A percentile compares a stretch with the other conserved stretches of the same genome.
phyloP scores from a whole-genome alignment of 2,329 filamentous ascomycete species.

The Annulohypoxylon truncatum region DNA sequence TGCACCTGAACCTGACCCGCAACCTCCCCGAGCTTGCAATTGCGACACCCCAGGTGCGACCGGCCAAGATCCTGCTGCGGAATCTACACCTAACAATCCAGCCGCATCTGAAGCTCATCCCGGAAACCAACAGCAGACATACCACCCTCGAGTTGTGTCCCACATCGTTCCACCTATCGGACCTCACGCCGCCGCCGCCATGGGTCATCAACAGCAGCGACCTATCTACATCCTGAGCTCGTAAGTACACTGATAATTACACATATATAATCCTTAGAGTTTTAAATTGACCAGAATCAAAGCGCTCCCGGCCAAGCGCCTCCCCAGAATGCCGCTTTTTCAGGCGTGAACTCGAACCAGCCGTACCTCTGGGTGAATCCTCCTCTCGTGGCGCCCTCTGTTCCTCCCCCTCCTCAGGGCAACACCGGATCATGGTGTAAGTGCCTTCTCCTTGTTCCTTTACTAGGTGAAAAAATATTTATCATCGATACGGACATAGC shows the following conservation, averaged over 20 bases:
- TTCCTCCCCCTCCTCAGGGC: conserved; percentile 23
- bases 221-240: conserved; percentile 6
- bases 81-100: neutral
- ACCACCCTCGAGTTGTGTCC: neutral
- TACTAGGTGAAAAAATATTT: no score
- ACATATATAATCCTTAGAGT: neutral
- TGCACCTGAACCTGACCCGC: conserved; percentile 6
- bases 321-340: neutral
- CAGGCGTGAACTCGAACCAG: conserved; percentile 1
- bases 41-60: neutral
- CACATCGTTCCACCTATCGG: conserved; percentile 24
- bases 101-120: neutral
- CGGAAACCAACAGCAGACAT: neutral
- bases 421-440: conserved; percentile 35
- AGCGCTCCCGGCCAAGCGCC: neutral
- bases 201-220: conserved; percentile 1
- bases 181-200: conserved; percentile 1
- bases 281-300: neutral
- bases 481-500: neutral
- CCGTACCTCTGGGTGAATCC: conserved; percentile 37
- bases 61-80: neutral
- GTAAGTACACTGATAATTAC: conserved; percentile 16
- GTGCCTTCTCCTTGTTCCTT: neutral
- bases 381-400: conserved; percentile 31
- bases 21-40: neutral